phyloP scores from a whole-genome alignment of 2,329 filamentous ascomycete species.

The Rhinocladiella similis region DNA sequence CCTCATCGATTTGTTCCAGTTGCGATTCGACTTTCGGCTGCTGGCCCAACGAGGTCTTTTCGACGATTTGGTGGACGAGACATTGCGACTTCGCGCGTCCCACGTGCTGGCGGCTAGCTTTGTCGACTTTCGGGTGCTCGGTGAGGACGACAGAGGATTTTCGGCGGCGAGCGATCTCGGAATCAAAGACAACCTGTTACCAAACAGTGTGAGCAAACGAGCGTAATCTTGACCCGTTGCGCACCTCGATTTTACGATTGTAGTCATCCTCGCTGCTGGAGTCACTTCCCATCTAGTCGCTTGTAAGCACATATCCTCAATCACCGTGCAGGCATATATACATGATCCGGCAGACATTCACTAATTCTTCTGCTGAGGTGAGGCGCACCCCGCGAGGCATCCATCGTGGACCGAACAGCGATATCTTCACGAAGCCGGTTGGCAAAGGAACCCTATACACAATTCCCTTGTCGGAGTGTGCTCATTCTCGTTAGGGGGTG shows the following conservation, averaged over 20 bases:
- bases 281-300: conserved; percentile 33
- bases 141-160: conserved; percentile 58
- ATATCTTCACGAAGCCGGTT: neutral
- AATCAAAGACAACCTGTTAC: conserved; percentile 57
- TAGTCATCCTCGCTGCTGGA: conserved; percentile 37
- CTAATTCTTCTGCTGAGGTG: conserved; percentile 26
- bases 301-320: neutral
- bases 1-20: conserved; percentile 26
- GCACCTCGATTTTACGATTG: conserved; percentile 33
- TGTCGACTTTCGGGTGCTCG: conserved; percentile 17
- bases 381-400: conserved; percentile 12
- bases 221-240: neutral
- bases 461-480: no score
- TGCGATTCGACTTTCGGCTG: conserved; percentile 25
- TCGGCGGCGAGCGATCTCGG: conserved; percentile 54
- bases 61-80: conserved; percentile 62
- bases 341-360: conserved; percentile 22
- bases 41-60: conserved; percentile 34
- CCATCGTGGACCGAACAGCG: neutral
- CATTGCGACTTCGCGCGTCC: conserved; percentile 53
- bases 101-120: conserved; percentile 39
- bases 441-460: no score
- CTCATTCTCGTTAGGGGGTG: no score
- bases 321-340: conserved; percentile 8
- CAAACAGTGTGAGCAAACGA: neutral